Conservation (phyloP, 2,329 filamentous ascomycete species). For the Uncinocarpus reesii region DNA sequence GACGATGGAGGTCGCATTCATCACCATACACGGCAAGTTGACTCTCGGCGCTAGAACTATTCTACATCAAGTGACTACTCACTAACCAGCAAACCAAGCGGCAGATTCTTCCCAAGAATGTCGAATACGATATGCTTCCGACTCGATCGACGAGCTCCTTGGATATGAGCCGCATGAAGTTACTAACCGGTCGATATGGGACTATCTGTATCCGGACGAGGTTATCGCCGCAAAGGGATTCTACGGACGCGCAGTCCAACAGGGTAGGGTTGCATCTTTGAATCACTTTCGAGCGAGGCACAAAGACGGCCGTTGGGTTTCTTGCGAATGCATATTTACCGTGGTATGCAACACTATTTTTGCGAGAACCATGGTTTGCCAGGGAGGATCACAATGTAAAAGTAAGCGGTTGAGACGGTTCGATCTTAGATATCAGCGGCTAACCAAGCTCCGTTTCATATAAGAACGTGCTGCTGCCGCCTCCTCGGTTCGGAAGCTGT, state of each 20-base stretch:
- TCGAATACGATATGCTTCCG: constrained; percentile 71
- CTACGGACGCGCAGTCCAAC: constrained; percentile 60
- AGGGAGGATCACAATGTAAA: constrained; percentile 56
- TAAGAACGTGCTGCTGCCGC: neutral
- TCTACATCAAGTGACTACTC: too few species aligned
- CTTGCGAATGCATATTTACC: constrained; percentile 82
- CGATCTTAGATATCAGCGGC: neutral
- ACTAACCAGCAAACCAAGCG: too few species aligned
- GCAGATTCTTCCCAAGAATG: constrained; percentile 64
- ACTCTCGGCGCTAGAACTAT: too few species aligned
- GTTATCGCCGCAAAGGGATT: constrained; percentile 62
- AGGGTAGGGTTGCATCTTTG: constrained; percentile 77
- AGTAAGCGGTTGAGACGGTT: constrained; percentile 46
- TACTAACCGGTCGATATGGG: constrained; percentile 65
- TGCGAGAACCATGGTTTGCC: constrained; percentile 71
- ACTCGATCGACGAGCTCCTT: constrained; percentile 72
- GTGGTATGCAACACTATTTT: constrained; percentile 81
- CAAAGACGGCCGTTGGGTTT: constrained; percentile 60
- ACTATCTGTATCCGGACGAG: constrained; percentile 78
- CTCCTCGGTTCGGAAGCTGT: neutral
- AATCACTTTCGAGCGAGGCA: constrained; percentile 66
- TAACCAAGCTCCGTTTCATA: neutral
- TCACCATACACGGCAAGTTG: constrained; percentile 73
- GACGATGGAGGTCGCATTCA: constrained; percentile 79
- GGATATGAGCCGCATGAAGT: constrained; percentile 70